These are phyloP conservation scores for Aspergillus sp. DNA, from an alignment of 2,329 filamentous ascomycete species.

Conservation along the genomic window DNA sequence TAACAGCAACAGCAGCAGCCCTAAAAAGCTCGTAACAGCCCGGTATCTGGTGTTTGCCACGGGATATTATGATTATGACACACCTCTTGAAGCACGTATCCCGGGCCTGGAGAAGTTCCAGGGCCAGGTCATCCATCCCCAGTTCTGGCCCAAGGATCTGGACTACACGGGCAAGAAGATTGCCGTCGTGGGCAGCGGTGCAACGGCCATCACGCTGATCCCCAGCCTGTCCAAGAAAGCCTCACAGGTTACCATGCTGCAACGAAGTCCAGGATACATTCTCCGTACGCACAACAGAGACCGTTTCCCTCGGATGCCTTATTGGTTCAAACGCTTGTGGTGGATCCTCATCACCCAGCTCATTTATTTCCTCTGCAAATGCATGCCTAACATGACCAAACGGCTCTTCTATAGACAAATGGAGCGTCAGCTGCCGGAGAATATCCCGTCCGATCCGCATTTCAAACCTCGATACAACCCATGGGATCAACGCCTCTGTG, in stretches of 20 bases:
- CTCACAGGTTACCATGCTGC: slow-evolving; percentile 66
- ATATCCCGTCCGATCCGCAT: slow-evolving; percentile 51
- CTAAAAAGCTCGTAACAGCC: background rate
- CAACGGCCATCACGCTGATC: slow-evolving; percentile 69
- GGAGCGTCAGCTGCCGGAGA: slow-evolving; percentile 45
- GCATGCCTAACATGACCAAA: slow-evolving; percentile 47
- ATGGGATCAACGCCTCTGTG: slow-evolving; percentile 68
- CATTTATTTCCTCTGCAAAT: slow-evolving; percentile 45
- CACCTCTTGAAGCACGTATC: slow-evolving; percentile 54
- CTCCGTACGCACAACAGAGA: slow-evolving; percentile 34
- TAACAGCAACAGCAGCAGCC: slow-evolving; percentile 35
- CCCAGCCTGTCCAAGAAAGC: slow-evolving; percentile 62
- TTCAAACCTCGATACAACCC: slow-evolving; percentile 60
- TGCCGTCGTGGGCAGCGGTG: slow-evolving; percentile 67
- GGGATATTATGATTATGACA: slow-evolving; percentile 68
- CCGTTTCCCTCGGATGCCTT: background rate
- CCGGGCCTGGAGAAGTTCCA: slow-evolving; percentile 61
- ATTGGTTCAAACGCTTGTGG: slow-evolving; percentile 35
- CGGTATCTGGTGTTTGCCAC: slow-evolving; percentile 53
- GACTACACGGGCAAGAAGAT: slow-evolving; percentile 61
- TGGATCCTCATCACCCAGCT: slow-evolving; percentile 42
- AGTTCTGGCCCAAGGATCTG: slow-evolving; percentile 66
- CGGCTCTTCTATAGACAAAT: slow-evolving; percentile 40
- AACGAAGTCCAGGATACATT: slow-evolving; percentile 68
- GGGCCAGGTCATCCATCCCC: slow-evolving; percentile 59